Evolutionary conservation across 1,284 basidiomycete genomes (phyloP), one percentile per base, ranked within the genome.

Genomic region (Cryptococcus deneoformans): DNA sequence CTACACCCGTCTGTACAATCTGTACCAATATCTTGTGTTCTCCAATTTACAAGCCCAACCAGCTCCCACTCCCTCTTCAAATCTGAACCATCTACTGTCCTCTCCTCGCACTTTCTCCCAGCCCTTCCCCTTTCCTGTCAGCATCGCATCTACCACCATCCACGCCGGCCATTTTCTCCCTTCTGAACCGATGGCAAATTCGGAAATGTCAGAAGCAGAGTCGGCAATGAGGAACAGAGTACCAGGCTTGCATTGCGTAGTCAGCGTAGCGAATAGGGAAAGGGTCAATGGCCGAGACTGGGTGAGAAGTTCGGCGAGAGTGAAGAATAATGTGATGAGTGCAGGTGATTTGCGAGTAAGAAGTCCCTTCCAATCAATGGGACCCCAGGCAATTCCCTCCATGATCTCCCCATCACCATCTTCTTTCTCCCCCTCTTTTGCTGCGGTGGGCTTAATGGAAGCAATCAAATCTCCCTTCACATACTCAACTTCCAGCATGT

Each of bases 281-380:
- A 81, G 51, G 35, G 80, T 76, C 35, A 66, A 55, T 46, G 75
- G 49, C 29, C 77, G 73, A 8, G 73, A 77, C 65, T 79, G 73
- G 8, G 75, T 54, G 50, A 80, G 68, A 38, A 80, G 74, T 60
- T 80, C 79, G 51, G 76, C 72, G 10, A 7, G 79, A 7, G 79
- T 79, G 71, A 78, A 80, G 56, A 80, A 67, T 57, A 79, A 63
- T 16, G 79, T 79, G 56, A 77, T 71, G 44, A 79, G 65, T 20
- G 40, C 50, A 20, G 58, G 54, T 20, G 55, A 50, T 50, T 55
- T 64, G 46, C 52, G 16, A 0, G 24, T 24, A 5, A 63, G 36
- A 9, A 57, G 50, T 6, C 37, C 37, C 2, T 45, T 9, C 24
- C 58, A 34, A 38, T 58, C 57, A 24, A 58, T 40, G 9, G 56